Evolutionary conservation across 148 eudicot genomes (phyloP), one percentile per base, ranked within the genome.

Genomic region (Nepenthes gracilis): DNA sequence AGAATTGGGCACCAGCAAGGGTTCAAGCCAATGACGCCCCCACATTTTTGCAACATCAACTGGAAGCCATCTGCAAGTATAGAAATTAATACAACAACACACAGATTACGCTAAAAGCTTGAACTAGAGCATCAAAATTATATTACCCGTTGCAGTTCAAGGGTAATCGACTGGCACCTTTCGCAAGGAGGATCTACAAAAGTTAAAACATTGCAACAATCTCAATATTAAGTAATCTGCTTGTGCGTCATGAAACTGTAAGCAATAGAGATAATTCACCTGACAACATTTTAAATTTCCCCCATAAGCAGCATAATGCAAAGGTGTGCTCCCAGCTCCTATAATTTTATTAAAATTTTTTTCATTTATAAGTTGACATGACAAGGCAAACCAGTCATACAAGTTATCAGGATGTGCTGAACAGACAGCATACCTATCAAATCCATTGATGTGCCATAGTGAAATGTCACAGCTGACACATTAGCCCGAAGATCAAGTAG

Each of bases 271-370:
- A 63, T 47, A 43, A 62, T 38, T 75, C 51, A 78, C 99, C 96
- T 93, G 99, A 67, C 95, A 86, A 72, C 99, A 88, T 70, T 93
- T 93, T 61, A 86, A 62, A 72, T 86, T 88, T 52, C 99, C 99
- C 45, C 99, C 99, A 75, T 92, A 93, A 62, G 99, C 99, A 77
- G 96, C 99, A 81, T 93, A 93, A 75, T 93, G 99, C 85, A 93
- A 81, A 59, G 99, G 96, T 60, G 96, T 84, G 77, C 99, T 93
- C 58, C 99, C 99, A 68, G 99, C 91, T 69, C 99, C 99, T 93
- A 67, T 33, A 68, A 58, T 51, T 63, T 13, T 15, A 60, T 7
- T 58, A 34, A 67, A 12, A 59, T 59, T 12, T 36, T 37, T 49
- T 49, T 49, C 53, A 5, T 49, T 10, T 40, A 40, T 8, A 40